A percentile compares a stretch with the other conserved stretches of the same genome.
Evolutionary conservation across 2,329 filamentous ascomycete genomes (phyloP).

Genomic region (Aspergillus versicolor): DNA sequence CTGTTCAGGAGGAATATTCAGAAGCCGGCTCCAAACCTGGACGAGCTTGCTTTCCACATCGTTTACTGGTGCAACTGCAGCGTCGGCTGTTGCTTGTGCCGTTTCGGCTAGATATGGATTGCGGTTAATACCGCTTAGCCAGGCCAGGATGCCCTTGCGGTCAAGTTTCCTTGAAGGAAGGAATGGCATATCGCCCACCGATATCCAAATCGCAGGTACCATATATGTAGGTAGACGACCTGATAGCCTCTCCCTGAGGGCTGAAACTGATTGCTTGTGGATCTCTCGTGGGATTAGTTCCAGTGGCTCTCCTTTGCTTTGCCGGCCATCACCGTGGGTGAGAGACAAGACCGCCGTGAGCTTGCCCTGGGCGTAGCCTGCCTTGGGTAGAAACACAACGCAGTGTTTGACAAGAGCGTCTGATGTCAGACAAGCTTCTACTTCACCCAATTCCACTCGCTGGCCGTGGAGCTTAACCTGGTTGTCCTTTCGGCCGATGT

Average conservation of each 20-base stretch:
- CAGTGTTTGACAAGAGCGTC: constrained; percentile 34
- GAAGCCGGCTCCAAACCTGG: constrained; percentile 37
- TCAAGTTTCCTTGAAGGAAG: constrained; percentile 49
- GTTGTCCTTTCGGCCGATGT: constrained; percentile 62
- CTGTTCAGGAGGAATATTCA: constrained; percentile 35
- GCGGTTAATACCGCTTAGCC: constrained; percentile 28
- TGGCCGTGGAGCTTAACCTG: constrained; percentile 68
- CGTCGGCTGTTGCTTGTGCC: neutral
- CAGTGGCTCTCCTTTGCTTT: constrained; percentile 6
- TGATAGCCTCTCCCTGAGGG: constrained; percentile 26
- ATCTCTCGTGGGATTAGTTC: constrained; percentile 25
- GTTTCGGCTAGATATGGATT: neutral
- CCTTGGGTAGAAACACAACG: constrained; percentile 36
- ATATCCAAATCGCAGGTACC: constrained; percentile 47
- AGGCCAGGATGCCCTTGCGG: constrained; percentile 37
- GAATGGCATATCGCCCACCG: constrained; percentile 44
- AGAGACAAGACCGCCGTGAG: constrained; percentile 35
- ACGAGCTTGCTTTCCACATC: constrained; percentile 31
- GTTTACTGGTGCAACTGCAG: constrained; percentile 15
- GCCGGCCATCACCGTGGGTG: constrained; percentile 2
- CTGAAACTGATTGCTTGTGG: constrained; percentile 20
- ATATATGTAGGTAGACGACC: constrained; percentile 45
- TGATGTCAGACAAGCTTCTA: constrained; percentile 41
- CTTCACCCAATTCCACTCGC: constrained; percentile 59
- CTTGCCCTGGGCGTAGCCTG: constrained; percentile 32